Evolutionary conservation across 371 early-diverging fungal species (phyloP), one percentile per base, ranked within the genome.

Genomic region (Lichtheimia ramosa): DNA sequence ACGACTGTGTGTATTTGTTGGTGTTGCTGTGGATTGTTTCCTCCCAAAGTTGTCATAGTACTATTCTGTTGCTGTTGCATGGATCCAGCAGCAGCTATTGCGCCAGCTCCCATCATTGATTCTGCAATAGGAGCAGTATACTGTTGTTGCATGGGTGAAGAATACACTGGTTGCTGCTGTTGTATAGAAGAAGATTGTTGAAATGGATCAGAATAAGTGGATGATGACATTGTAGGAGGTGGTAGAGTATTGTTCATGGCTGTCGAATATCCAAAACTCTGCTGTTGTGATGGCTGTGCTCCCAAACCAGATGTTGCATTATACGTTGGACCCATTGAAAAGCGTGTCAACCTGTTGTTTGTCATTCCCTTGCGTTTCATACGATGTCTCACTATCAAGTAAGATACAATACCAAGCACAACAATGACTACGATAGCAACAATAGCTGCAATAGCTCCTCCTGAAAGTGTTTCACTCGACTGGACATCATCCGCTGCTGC

Each of bases 1-100:
- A 73, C 61, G 1, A 82, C 79, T 4, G 62, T 73, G 21, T 62
- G 77, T 34, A 81, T 48, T 5, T 54, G 39, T 27, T 39, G 54
- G 6, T 48, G 49, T 13, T n/a, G 27, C 49, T 16, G 53, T 34
- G 6, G 34, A 34, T 34, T 34, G 34, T 34, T 34, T 6, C 34
- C 34, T 8, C 8, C 10, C 34, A 34, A 8, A 10, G 34, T 34
- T 34, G 34, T 21, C 40, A 8, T 52, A 54, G 16, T 52, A 27
- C n/a, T 59, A 51, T 39, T 58, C 48, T 28, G 56, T 18, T 49
- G 52, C 24, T 25, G 18, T 40, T 34, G 24, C 43, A 58, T 28
- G n/a, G 49, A 24, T 48, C 49, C 41, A 24, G 27, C 48, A 24
- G 55, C 46, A 23, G 58, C 53, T 3, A 42, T 23, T 28, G 51